Percentiles rank a stretch among this genome's conserved stretches.
phyloP scores from a whole-genome alignment of 1,284 basidiomycete species.

The Rhodotorula sp. region DNA sequence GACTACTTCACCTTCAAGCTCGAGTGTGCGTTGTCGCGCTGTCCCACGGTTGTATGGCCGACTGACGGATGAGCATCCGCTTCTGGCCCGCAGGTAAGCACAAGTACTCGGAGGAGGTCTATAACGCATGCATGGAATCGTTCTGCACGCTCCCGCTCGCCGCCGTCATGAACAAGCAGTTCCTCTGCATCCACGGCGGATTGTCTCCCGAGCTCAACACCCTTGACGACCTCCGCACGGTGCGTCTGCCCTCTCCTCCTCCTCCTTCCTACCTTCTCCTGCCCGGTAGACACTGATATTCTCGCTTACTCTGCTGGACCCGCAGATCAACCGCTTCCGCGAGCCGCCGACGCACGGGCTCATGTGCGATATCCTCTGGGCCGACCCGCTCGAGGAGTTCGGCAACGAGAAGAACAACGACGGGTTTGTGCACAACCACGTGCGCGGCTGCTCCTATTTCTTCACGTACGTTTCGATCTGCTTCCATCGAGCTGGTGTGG shows the following conservation, averaged over 20 bases:
- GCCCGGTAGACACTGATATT: neutral
- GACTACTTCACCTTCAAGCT: slow-evolving; percentile 98
- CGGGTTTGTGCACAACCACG: slow-evolving; percentile 88
- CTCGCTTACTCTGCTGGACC: neutral
- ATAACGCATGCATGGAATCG: slow-evolving; percentile 88
- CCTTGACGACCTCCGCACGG: slow-evolving; percentile 80
- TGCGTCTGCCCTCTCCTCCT: slow-evolving; percentile 52
- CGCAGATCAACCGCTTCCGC: slow-evolving; percentile 85
- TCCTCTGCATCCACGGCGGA: slow-evolving; percentile 92
- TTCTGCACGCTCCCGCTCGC: slow-evolving; percentile 90
- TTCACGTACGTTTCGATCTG: slow-evolving; percentile 69
- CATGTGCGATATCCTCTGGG: slow-evolving; percentile 95
- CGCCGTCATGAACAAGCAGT: slow-evolving; percentile 96
- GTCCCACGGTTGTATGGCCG: no score
- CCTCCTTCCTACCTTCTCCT: neutral
- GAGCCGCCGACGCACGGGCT: slow-evolving; percentile 91
- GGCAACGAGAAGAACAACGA: slow-evolving; percentile 84
- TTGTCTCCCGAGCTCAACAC: slow-evolving; percentile 87
- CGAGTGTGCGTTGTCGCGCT: slow-evolving; percentile 67
- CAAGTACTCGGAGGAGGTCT: slow-evolving; percentile 87
- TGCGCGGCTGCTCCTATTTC: slow-evolving; percentile 93
- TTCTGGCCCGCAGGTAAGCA: slow-evolving; percentile 75
- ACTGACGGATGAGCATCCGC: no score
- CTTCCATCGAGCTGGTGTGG: no score
- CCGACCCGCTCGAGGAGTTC: slow-evolving; percentile 91